Base-by-base conservation (phyloP, 371 early-diverging fungal genomes). In the Phascolomyces articulosus region DNA sequence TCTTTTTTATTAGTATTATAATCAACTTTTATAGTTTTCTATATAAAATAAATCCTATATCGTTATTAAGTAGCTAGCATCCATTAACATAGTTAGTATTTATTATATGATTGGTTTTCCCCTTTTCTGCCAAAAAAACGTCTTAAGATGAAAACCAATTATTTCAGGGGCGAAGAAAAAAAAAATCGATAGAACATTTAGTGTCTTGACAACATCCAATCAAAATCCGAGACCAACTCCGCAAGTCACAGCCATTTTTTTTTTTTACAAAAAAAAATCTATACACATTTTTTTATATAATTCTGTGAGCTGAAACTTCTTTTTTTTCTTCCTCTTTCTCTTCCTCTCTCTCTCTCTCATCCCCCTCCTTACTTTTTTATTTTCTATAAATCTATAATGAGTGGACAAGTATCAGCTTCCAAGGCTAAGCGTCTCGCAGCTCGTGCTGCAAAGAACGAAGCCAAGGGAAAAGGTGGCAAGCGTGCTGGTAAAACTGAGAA, bases 381-480 rank as follows among this genome's bases (percentile, higher is more conserved):
- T 61, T 51, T n/a, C n/a, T 26, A 51, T 34, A 47, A 28, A 6
- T 44, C 40, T 21, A 62, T 40, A 23, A 71, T 71, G 71, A 71
- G 71, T 54, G 61, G 64, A 28, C 63, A 63, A 63, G 65, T 84
- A 20, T 92, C 93, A 49, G 89, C 87, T 55, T 92, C 92, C 28
- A 92, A 93, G 80, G 90, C 90, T 72, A 92, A 92, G 82, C 91
- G 94, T 71, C 79, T 90, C 69, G 91, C 91, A 28, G 92, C 91
- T 58, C 90, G 90, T 77, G 91, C 88, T 23, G 87, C 85, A 60
- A 87, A 83, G 59, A 75, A 67, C 62, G 73, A 77, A 21, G 69
- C 82, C 66, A 78, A 72, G 61, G 73, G 71, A 34, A 59, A 54
- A 44, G 69, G 65, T 29, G 64, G 74, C 57, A 67, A 64, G 58